Evolutionary conservation across 2,329 filamentous ascomycete genomes (phyloP), one percentile per base, ranked within the genome.

Genomic region (Colletotrichum orchidophilum): DNA sequence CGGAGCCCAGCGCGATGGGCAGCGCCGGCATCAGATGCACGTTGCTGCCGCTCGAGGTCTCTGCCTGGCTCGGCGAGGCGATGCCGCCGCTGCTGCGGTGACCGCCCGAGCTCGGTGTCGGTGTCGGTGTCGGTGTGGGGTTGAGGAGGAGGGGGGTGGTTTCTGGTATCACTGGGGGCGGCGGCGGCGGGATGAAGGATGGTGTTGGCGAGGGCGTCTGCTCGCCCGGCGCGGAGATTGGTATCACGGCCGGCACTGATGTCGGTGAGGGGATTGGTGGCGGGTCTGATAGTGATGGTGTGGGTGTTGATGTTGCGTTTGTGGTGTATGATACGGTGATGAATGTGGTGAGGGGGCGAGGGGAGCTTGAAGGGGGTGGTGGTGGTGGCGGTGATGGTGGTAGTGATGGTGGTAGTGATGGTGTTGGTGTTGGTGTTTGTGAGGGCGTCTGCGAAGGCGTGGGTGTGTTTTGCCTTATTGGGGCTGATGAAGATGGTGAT

Each of bases 21-120:
- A 74, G 71, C 35, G 73, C 73, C 15, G 73, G 73, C 73, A 74
- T 74, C 29, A 74, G 59, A 15, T 60, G 61, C 12, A 70, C 59
- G 53, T 53, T 31, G 18, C 39, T 21, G n/a, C 55, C 54, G 31
- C 57, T 24, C 15, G 63, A 50, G 7, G 26, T 31, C 39, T 68
- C 50, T 5, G 68, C 68, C 29, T 71, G 68, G 31, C 68, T 71
- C 18, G 68, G 68, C n/a, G 42, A 49, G 3, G 63, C 67, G 18
- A 66, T 63, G 21, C 58, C 59, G 26, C 57, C 24, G 26, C 39
- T 46, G 18, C 39, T 18, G 18, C 18, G 18, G 39, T 46, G 18
- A 18, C 6, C 18, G 39, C n/a, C n/a, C 6, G 15, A 15, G 39
- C 39, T 46, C 9, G 64, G 57, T 3, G 31, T 18, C 3, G 63